These are phyloP conservation scores for Trichoderma sp. DNA, from an alignment of 2,329 filamentous ascomycete genomes.

Conservation along the genomic window DNA sequence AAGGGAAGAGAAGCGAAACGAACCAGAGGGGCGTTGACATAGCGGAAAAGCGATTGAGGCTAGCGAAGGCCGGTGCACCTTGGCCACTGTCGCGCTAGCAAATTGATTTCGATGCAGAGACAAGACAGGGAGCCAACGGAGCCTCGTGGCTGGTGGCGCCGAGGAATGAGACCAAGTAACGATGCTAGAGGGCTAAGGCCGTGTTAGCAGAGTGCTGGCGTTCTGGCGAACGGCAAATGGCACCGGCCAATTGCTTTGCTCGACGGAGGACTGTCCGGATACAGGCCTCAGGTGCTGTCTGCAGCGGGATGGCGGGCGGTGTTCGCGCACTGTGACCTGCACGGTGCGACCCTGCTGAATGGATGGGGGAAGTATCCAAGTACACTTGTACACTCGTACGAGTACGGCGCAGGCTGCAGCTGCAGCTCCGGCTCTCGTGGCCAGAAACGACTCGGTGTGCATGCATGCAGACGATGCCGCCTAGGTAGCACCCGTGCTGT, in stretches of 20 bases:
- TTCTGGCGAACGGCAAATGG: background rate
- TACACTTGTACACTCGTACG: background rate
- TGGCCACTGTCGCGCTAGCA: conserved; percentile 22
- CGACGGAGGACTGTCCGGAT: background rate
- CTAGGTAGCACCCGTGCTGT: background rate
- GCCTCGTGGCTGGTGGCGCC: background rate
- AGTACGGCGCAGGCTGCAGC: background rate
- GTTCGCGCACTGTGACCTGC: background rate
- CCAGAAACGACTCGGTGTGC: background rate
- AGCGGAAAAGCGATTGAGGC: background rate
- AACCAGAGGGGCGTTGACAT: conserved; percentile 20
- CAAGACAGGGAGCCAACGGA: background rate
- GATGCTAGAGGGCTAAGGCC: background rate
- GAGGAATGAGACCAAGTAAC: background rate
- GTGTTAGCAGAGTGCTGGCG: background rate
- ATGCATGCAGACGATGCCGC: background rate
- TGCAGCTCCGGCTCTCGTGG: background rate
- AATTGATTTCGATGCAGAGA: conserved; percentile 22
- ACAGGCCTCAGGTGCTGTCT: background rate
- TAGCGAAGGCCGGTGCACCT: background rate
- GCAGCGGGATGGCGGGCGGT: background rate
- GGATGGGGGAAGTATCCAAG: background rate
- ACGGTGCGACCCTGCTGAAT: background rate
- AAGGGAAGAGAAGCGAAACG: background rate
- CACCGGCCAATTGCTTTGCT: background rate